phyloP scores from a whole-genome alignment of 352 stramenopile species.

The Albugo candida region DNA sequence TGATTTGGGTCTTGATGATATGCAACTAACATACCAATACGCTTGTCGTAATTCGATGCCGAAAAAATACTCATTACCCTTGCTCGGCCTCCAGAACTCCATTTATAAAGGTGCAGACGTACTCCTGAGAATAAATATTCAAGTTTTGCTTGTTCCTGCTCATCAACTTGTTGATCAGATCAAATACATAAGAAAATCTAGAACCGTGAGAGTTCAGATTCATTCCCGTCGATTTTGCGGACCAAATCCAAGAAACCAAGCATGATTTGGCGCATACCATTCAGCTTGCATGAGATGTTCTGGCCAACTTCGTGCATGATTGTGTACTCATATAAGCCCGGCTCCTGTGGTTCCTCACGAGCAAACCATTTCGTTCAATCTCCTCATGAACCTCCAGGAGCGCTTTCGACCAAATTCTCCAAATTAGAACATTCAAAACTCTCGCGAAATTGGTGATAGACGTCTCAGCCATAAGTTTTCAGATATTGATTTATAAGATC shows the following conservation, averaged over 20 bases:
- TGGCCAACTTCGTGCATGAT: constrained; percentile 39
- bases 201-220: constrained; percentile 66
- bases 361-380: constrained; percentile 38
- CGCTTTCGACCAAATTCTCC: constrained; percentile 49
- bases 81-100: constrained; percentile 54
- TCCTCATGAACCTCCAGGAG: constrained; percentile 58
- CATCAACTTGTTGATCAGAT: constrained; percentile 76
- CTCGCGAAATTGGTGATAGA: constrained; percentile 71
- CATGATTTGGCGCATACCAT: constrained; percentile 23
- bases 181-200: constrained; percentile 49
- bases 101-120: constrained; percentile 54
- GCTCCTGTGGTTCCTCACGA: constrained; percentile 33
- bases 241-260: constrained; percentile 69
- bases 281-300: constrained; percentile 2
- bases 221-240: constrained; percentile 35
- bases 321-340: constrained; percentile 48
- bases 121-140: constrained; percentile 73
- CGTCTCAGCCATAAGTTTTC: constrained; percentile 54
- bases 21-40: constrained; percentile 71
- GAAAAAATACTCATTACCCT: constrained; percentile 79
- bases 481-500: constrained; percentile 75
- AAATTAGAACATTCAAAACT: constrained; percentile 55
- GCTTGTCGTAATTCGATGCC: constrained; percentile 72
- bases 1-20: constrained; percentile 33
- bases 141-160: constrained; percentile 61